Base-by-base conservation (phyloP, 768 basidiomycete species). In the Termitomyces sp. region DNA sequence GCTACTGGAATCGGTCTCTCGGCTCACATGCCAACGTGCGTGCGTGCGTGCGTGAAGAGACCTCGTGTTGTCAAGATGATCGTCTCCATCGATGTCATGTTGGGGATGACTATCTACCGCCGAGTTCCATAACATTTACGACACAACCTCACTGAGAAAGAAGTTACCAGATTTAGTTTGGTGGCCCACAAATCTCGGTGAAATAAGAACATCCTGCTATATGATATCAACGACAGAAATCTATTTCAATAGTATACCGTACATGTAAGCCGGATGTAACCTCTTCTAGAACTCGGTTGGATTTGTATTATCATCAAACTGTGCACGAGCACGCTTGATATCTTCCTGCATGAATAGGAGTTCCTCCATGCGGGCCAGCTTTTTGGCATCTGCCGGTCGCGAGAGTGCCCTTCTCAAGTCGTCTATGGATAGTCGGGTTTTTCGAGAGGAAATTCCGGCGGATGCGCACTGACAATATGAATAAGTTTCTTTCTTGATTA, bases 281-380 rank as follows among this genome's bases (percentile, higher is more conserved):
- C 50, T 36, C 28, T 56, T 43, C 72, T 72, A 81, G 64, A 80
- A 79, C 52, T 81, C 80, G 61, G 67, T 79, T 52, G 82, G 71
- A 55, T 75, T 73, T 56, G 75, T 72, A 32, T 75, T 70, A 50
- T 79, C 78, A 9, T 73, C 84, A 63, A 93, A 93, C 67, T 92
- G 88, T 12, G 85, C 86, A 48, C 88, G 82, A 4, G 92, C 93
- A 9, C 92, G 85, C 70, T 93, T 91, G 72, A 95, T 95, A 66
- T 94, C 93, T 69, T 93, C 92, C 69, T 94, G 91, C 89, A 94
- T 93, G 77, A 93, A 93, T 36, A 95, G 69, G 38, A 96, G 74
- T 69, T 96, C 94, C 70, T 96, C 93, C 85, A 95, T 87, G 57
- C 94, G 81, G 18, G 93, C 93, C 26, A 95, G 81, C 70, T 95